phyloP scores from a whole-genome alignment of 2,329 filamentous ascomycete genomes.

The Penicillium sp. region DNA sequence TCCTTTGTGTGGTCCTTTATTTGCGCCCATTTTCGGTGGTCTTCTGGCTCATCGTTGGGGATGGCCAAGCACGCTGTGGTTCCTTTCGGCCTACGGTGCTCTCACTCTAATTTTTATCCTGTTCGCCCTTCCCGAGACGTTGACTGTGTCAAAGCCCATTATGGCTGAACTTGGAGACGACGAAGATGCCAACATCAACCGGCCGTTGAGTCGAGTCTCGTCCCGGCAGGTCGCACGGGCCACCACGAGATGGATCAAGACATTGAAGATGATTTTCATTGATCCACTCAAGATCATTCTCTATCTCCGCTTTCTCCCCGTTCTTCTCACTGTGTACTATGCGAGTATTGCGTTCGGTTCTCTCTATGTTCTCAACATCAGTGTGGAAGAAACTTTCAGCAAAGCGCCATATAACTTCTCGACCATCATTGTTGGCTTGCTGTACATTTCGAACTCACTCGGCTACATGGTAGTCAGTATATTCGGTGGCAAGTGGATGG shows the following conservation, averaged over 20 bases:
- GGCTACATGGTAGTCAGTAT: conserved; percentile 69
- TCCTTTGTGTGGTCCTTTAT: conserved; percentile 67
- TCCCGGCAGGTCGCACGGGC: conserved; percentile 60
- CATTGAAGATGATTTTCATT: conserved; percentile 60
- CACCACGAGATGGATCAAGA: conserved; percentile 52
- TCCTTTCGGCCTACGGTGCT: conserved; percentile 66
- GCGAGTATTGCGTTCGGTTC: conserved; percentile 71
- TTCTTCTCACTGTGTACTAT: conserved; percentile 69
- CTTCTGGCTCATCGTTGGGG: conserved; percentile 64
- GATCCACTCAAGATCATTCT: conserved; percentile 68
- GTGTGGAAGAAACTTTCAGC: conserved; percentile 67
- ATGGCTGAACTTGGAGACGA: conserved; percentile 28
- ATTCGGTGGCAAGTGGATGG: conserved; percentile 72
- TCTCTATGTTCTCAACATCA: conserved; percentile 74
- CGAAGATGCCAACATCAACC: conserved; percentile 22
- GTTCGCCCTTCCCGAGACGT: conserved; percentile 46
- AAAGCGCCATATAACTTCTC: conserved; percentile 63
- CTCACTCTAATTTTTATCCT: conserved; percentile 41
- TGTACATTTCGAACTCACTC: conserved; percentile 71
- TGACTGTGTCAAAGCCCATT: conserved; percentile 30
- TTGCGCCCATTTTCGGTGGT: conserved; percentile 74
- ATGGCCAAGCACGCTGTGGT: conserved; percentile 77
- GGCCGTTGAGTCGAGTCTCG: conserved; percentile 51
- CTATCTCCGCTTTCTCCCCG: conserved; percentile 70
- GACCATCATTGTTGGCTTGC: conserved; percentile 65